Base-by-base conservation (phyloP, 371 early-diverging fungal genomes). In the Amoeboaphelidium protococcarum region DNA sequence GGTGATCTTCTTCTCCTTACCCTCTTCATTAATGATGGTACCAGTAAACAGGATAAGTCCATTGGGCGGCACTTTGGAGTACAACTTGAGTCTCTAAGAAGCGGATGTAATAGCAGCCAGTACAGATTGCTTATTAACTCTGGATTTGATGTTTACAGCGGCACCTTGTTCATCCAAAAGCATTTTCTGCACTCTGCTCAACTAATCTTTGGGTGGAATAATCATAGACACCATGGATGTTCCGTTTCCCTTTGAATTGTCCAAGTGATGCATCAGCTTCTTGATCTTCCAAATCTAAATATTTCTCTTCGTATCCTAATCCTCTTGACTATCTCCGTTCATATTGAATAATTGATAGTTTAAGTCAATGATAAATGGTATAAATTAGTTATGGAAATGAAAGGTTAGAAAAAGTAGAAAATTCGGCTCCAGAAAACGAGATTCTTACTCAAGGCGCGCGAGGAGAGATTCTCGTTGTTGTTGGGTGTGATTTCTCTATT, bases 221-320 rank as follows among this genome's bases (percentile, higher is more conserved):
- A 99, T 80, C 41, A 99, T 74, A 41, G 91, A 89, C 60, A 99
- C 96, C 99, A 99, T 98, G 51, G 92, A 91, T 3, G 99, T 99
- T 48, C 99, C 99, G 60, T 96, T 97, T 54, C 99, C 99, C 58
- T 87, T 68, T 10, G 94, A 91, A 47, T 82, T 80, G 49, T 86
- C 78, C 55, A 99, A 70, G 52, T 76, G 72, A 72, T 94, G 91
- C 62, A 99, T 80, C 60, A 94, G 74, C 66, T 85, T 83, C 71
- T 90, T 91, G 69, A 91, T 78, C 73, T 87, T 89, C 87, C 89
- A 96, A 52, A 91, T 76, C 64, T 87, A 80, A 54, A 89, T 74
- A 60, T 88, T 82, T 37, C 10, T n/a, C n/a, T n/a, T n/a, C n/a
- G n/a, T n/a, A n/a, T n/a, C n/a, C n/a, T n/a, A n/a, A n/a, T n/a